A percentile compares a stretch with the other conserved stretches of the same genome.
phyloP scores from a whole-genome alignment of 768 basidiomycete species.

The Tricholoma sp. region DNA sequence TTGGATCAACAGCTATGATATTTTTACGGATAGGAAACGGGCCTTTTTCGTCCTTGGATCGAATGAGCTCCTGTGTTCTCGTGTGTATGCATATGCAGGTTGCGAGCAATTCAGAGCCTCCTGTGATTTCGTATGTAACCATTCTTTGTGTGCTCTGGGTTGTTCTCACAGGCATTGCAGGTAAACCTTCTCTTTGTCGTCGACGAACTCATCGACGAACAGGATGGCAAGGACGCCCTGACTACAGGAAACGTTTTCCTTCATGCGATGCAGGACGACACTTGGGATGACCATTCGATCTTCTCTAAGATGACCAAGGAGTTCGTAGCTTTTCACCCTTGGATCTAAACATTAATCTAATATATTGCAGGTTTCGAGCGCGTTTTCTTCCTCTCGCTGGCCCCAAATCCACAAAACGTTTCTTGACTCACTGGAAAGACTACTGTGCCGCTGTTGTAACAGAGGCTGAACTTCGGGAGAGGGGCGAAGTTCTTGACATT shows the following conservation, averaged over 20 bases:
- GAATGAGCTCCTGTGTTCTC: conserved; percentile 58
- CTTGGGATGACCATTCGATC: conserved; percentile 51
- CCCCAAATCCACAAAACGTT: conserved; percentile 44
- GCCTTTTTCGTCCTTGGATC: conserved; percentile 59
- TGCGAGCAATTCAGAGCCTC: conserved; percentile 53
- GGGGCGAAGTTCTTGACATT: conserved; percentile 47
- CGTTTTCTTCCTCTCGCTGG: conserved; percentile 42
- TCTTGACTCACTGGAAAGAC: conserved; percentile 45
- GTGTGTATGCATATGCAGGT: conserved; percentile 54
- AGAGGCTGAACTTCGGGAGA: conserved; percentile 59
- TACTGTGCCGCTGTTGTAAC: conserved; percentile 55
- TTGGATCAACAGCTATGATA: conserved; percentile 57
- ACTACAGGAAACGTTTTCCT: conserved; percentile 48
- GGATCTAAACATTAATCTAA: conserved; percentile 1
- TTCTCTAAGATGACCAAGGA: conserved; percentile 58
- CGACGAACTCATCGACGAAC: conserved; percentile 67
- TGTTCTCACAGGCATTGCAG: conserved; percentile 16
- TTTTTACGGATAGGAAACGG: conserved; percentile 56
- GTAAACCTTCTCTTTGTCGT: conserved; percentile 61
- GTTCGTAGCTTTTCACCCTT: conserved; percentile 30
- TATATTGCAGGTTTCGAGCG: conserved; percentile 41
- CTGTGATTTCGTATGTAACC: conserved; percentile 50
- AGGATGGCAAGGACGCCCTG: conserved; percentile 49
- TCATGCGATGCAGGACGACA: conserved; percentile 45
- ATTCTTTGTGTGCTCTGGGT: not conserved